A percentile compares a stretch with the other conserved stretches of the same genome.
phyloP scores from a whole-genome alignment of 2,329 filamentous ascomycete genomes.

The Akanthomyces muscarius region DNA sequence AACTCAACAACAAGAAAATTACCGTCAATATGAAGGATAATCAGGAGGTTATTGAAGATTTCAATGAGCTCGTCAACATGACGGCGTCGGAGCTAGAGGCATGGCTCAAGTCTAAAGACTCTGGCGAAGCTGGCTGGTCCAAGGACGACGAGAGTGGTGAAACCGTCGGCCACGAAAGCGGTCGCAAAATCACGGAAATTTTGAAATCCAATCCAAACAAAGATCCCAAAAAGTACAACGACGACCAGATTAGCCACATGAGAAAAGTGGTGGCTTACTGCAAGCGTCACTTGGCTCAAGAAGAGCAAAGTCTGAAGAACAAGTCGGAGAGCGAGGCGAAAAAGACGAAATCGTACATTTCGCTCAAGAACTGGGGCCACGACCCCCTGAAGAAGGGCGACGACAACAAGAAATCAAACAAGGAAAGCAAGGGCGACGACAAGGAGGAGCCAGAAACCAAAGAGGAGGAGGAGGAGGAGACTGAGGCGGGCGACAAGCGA shows the following conservation, averaged over 20 bases:
- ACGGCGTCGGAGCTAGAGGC: constrained; percentile 53
- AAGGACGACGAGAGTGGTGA: constrained; percentile 57
- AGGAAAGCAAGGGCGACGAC: neutral
- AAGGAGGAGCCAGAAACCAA: constrained; percentile 1
- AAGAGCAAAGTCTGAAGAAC: constrained; percentile 53
- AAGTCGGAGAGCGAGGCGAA: constrained; percentile 43
- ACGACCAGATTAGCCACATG: constrained; percentile 55
- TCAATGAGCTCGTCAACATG: constrained; percentile 66
- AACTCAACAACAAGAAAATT: neutral
- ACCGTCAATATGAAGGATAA: constrained; percentile 23
- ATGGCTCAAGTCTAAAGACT: constrained; percentile 59
- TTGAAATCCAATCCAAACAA: constrained; percentile 58
- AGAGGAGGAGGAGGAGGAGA: constrained; percentile 4
- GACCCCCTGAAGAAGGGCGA: constrained; percentile 43
- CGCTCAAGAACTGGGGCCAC: constrained; percentile 60
- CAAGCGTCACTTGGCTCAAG: constrained; percentile 63
- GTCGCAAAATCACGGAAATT: constrained; percentile 60
- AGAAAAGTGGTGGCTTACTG: constrained; percentile 60
- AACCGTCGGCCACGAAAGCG: constrained; percentile 60
- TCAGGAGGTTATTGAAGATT: constrained; percentile 46
- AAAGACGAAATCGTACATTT: constrained; percentile 52
- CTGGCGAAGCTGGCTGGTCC: constrained; percentile 54
- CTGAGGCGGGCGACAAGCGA: constrained; percentile 27
- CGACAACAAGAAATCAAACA: constrained; percentile 19
- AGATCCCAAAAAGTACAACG: constrained; percentile 51